Evolutionary conservation across 176 grass and related monocot genomes (phyloP), one percentile per base, ranked within the genome.

Genomic region (Leersia perrieri): DNA sequence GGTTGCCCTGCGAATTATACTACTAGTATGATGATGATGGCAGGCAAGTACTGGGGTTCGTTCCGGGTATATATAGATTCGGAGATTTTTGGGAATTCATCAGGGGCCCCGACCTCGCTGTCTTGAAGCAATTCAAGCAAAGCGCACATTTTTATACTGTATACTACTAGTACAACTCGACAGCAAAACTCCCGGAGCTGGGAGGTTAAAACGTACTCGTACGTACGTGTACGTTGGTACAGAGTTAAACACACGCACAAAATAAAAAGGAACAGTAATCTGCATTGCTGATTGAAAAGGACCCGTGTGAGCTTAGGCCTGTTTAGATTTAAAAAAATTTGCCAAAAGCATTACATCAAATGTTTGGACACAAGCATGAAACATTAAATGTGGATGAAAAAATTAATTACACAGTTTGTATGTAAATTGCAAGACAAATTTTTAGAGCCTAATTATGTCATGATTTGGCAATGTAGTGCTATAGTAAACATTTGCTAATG

Each of bases 31-130:
- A n/a, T 51, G 16, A 44, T 63, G 58, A 63, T 82, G 55, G 49
- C 33, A 22, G 64, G 33, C 27, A n/a, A n/a, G n/a, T n/a, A 34
- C 20, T n/a, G 36, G 39, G 5, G 47, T 51, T 51, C 47, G 1
- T 33, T 63, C 60, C 1, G 39, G 80, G 71, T 75, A 66, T 75
- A 74, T 83, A 83, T 74, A 83, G 81, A 51, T 53, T 60, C 74
- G 60, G 60, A 61, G 60, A 39, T 66, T 83, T 40, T 49, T 45
- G 58, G 18, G n/a, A 34, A 3, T 34, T 67, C 32, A 80, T 67
- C 32, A 80, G n/a, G 74, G 74, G 4, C 18, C 14, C 42, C 42
- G 5, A 47, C n/a, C 62, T 7, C 68, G 23, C 61, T 33, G 26
- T 42, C 39, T 25, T 25, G 22, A 58, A 58, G 12, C 22, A 25